phyloP scores from a whole-genome alignment of 208 protist genomes.

The Trypanosoma lewisi region DNA sequence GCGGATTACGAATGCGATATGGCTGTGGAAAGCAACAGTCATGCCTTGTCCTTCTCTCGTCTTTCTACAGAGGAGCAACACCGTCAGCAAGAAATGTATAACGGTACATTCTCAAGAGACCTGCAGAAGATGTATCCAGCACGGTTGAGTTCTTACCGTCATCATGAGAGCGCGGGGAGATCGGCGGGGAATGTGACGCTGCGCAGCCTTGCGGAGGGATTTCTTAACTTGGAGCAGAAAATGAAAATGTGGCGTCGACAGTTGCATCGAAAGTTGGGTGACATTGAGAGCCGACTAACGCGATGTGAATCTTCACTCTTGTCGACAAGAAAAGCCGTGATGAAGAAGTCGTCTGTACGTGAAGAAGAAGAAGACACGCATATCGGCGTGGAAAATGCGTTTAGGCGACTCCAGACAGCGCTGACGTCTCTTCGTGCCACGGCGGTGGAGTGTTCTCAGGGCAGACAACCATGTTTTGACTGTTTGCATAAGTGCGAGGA shows the following conservation, averaged over 20 bases:
- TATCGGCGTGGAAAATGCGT: background rate
- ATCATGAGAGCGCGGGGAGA: background rate
- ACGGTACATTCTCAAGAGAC: background rate
- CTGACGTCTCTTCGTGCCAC: background rate
- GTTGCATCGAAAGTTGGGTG: background rate
- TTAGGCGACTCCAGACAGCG: background rate
- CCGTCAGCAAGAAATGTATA: background rate
- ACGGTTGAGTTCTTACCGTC: background rate
- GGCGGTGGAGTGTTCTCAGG: background rate
- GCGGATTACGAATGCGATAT: too few species aligned
- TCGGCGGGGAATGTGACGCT: background rate
- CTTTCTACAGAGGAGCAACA: background rate
- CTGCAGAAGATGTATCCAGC: background rate
- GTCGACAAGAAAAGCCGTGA: background rate
- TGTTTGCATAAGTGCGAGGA: background rate
- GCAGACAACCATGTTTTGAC: background rate
- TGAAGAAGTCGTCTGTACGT: background rate
- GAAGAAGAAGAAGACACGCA: too few species aligned
- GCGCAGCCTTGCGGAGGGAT: conserved; percentile 10
- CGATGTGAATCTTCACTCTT: conserved; percentile 7
- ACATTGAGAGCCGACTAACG: conserved; percentile 12
- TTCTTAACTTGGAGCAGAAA: conserved; percentile 20
- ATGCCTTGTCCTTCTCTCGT: background rate
- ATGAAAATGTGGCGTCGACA: conserved; percentile 23
- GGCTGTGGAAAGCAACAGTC: background rate